These are phyloP conservation scores for Nannochloris sp. DNA, from an alignment of 139 green algal genomes.

Conservation along the genomic window DNA sequence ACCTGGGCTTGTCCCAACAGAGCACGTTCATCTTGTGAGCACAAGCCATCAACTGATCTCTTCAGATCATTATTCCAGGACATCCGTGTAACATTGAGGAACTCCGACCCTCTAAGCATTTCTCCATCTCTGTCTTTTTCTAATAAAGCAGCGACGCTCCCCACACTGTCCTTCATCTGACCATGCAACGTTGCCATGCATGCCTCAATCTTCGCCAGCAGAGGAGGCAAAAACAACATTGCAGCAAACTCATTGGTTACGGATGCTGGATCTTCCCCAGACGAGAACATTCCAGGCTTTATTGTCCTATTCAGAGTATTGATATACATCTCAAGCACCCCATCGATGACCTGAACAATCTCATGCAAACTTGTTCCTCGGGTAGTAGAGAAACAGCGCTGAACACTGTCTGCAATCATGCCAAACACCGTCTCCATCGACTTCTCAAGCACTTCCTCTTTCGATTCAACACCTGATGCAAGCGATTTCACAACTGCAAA, in stretches of 20 bases:
- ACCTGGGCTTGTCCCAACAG: no score
- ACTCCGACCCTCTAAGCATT: no score
- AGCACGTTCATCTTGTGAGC: no score
- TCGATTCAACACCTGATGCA: conserved; percentile 6
- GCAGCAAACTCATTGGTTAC: neutral
- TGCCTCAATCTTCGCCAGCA: neutral
- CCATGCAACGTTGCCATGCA: neutral
- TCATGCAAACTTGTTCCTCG: conserved; percentile 48
- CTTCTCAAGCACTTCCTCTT: neutral
- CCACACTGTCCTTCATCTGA: neutral
- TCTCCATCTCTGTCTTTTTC: no score
- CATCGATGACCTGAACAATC: conserved; percentile 48
- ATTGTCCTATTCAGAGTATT: no score
- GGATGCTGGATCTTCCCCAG: no score
- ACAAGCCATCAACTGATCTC: no score
- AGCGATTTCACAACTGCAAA: neutral
- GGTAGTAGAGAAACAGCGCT: conserved; percentile 43
- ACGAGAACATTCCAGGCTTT: no score
- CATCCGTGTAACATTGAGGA: no score
- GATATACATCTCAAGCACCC: conserved; percentile 32
- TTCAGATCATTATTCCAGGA: no score
- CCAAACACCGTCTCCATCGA: neutral
- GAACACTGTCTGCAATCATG: neutral
- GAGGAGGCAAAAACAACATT: conserved; percentile 2
- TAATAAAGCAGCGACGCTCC: no score